Conservation (phyloP, 164 flowering plant genomes). For the Vitis rupestris region DNA sequence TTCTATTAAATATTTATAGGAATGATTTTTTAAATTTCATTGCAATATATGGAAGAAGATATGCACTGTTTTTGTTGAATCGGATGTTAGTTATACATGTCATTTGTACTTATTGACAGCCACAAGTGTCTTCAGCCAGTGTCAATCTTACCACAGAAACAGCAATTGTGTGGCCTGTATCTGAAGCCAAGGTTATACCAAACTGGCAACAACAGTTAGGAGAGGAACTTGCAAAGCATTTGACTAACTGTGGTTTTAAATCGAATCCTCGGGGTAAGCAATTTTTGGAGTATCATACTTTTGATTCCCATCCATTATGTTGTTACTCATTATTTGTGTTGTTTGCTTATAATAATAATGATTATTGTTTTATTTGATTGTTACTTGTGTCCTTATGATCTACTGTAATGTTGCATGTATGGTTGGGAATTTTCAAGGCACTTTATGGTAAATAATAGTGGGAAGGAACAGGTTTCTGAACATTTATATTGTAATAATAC, state of each 20-base stretch:
- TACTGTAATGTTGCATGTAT: too few relatives aligned
- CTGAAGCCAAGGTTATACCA: constrained; percentile 63
- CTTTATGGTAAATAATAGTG: too few relatives aligned
- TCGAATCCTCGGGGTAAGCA: constrained; percentile 73
- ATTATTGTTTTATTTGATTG: not conserved
- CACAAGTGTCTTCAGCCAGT: constrained; percentile 85
- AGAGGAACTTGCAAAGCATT: constrained; percentile 83
- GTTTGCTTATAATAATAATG: too few relatives aligned
- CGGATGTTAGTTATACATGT: not conserved
- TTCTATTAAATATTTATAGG: too few relatives aligned
- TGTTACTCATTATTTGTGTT: not conserved
- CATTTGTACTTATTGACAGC: constrained; percentile 43
- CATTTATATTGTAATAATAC: not conserved
- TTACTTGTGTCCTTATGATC: not conserved
- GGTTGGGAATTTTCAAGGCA: too few relatives aligned
- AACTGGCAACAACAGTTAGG: constrained; percentile 82
- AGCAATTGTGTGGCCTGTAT: constrained; percentile 79
- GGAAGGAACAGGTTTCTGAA: too few relatives aligned
- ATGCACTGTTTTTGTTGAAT: too few relatives aligned
- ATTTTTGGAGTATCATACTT: not conserved
- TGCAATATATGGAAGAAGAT: too few relatives aligned
- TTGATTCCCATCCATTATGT: not conserved
- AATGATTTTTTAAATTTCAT: too few relatives aligned
- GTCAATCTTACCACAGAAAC: constrained; percentile 90
- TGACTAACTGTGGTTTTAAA: constrained; percentile 82